Conservation (phyloP, 2,329 filamentous ascomycete genomes). For the Fusarium longipes region DNA sequence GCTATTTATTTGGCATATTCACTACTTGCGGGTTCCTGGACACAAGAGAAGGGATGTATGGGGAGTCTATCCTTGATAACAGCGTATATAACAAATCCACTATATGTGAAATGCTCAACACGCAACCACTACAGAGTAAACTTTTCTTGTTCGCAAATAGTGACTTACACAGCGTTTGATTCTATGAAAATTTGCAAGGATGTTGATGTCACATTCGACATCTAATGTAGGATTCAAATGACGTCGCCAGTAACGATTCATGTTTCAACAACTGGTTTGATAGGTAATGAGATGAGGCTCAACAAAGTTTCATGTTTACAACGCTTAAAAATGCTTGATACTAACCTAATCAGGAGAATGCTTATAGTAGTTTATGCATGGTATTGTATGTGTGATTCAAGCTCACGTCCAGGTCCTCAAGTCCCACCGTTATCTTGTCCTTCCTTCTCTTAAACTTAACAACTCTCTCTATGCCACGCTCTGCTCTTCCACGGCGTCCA, state of each 20-base stretch:
- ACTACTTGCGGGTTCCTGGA: background rate
- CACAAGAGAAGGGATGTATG: constrained; percentile 1
- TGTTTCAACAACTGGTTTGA: constrained; percentile 1
- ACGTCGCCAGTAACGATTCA: background rate
- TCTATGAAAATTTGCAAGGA: background rate
- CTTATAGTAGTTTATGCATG: constrained; percentile 16
- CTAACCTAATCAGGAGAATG: constrained; percentile 38
- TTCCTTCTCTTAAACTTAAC: constrained; percentile 21
- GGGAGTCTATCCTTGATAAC: constrained; percentile 36
- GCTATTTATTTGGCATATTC: constrained; percentile 20
- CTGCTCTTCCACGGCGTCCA: constrained; percentile 78
- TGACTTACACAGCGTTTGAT: background rate
- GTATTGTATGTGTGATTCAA: constrained; percentile 22
- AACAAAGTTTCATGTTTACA: background rate
- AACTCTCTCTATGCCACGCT: constrained; percentile 31
- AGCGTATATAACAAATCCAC: constrained; percentile 33
- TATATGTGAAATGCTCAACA: constrained; percentile 10
- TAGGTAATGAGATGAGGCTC: background rate
- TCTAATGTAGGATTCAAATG: background rate
- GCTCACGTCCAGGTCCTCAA: constrained; percentile 19
- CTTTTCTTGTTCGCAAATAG: background rate
- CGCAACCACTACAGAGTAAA: background rate
- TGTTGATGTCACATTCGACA: background rate
- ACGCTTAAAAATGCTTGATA: constrained; percentile 29
- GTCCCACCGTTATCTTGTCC: constrained; percentile 3